Evolutionary conservation across 2,329 filamentous ascomycete genomes (phyloP).

Genomic region (Ascochyta fabae): DNA sequence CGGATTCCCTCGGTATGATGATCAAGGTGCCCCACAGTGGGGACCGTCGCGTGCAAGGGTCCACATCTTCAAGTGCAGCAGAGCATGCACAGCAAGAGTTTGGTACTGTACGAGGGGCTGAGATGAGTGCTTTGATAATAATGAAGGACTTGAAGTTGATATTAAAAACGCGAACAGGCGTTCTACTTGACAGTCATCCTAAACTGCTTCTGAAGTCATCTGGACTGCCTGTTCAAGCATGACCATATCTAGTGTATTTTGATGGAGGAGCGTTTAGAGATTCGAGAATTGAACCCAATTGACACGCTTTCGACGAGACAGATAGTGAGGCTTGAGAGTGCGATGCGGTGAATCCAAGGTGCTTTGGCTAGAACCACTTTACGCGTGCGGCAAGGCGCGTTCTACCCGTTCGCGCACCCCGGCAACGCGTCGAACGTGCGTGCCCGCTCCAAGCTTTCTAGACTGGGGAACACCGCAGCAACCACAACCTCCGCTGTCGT

Average conservation of each 20-base stretch:
- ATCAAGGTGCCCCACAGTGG: slow-evolving; percentile 17
- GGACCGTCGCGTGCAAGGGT: slow-evolving; percentile 11
- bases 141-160: no score
- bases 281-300: not conserved
- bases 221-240: no score
- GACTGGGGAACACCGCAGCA: slow-evolving; percentile 5
- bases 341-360: not conserved
- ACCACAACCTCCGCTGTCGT: slow-evolving; percentile 23
- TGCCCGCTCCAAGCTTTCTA: slow-evolving; percentile 14
- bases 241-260: no score
- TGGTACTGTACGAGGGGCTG: no score
- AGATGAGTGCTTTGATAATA: no score
- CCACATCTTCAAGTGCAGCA: not conserved
- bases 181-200: no score
- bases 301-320: not conserved
- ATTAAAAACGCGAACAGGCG: no score
- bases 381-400: slow-evolving; percentile 20
- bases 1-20: slow-evolving; percentile 12
- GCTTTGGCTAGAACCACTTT: slow-evolving; percentile 8
- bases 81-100: not conserved
- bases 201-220: no score
- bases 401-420: slow-evolving; percentile 1
- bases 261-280: not conserved
- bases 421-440: slow-evolving; percentile 19
- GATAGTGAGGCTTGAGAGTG: not conserved